Evolutionary conservation across 306 rosid species (phyloP), one percentile per base, ranked within the genome.

Genomic region (Urtica urens): DNA sequence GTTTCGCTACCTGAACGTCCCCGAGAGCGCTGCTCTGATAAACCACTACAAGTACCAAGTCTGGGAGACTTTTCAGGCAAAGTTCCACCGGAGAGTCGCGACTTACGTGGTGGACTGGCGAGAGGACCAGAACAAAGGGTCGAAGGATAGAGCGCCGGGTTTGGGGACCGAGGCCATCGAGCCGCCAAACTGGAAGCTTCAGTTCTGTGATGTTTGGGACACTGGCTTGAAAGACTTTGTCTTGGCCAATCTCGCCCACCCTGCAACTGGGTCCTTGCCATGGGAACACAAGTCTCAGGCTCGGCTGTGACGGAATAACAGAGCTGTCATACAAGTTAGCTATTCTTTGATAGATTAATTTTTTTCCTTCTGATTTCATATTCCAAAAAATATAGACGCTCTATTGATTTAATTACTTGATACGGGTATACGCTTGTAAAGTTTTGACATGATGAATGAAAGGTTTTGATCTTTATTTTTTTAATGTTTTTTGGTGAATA

Each of bases 21-120:
- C 74, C 1, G 94, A 72, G 62, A 42, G 66, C 12, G 37, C 45
- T 27, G 94, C 66, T 7, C 49, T 79, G 23, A 59, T 92, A 47
- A 92, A 92, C 74, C 99, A 92, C 62, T 92, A 92, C 60, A 92
- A 92, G 66, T 92, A 79, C 52, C 99, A 92, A 63, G 99, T 82
- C 37, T 92, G 99, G 99, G 94, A 82, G 28, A 78, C 62, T 23
- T 92, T 92, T 49, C 77, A 70, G 45, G 72, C 83, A 38, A 92
- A 92, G 68, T 92, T 92, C 61, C 70, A 25, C 57, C 80, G 99
- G 66, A 82, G 99, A 66, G 99, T 86, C 38, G 92, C 99, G 38
- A 92, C 99, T 10, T 92, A 92, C 56, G 99, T 92, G 44, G 96
- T 61, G 9, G 99, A 92, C 51, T 92, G 99, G 99, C 74, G 73